phyloP scores from a whole-genome alignment of 441 rosid genomes.

The Isatis lusitanica region DNA sequence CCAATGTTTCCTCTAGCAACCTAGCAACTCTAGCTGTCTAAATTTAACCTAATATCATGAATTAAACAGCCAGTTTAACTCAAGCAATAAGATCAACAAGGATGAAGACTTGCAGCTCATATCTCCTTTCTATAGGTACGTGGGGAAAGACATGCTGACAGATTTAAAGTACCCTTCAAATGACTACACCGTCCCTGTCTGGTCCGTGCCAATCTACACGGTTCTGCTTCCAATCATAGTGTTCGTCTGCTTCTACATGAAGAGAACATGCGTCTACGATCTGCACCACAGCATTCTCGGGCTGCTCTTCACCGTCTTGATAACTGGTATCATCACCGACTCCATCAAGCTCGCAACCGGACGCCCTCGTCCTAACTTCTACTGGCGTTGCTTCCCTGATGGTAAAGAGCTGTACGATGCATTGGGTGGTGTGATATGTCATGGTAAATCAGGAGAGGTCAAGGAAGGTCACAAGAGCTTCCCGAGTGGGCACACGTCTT shows the following conservation, averaged over 20 bases:
- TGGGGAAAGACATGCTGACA: constrained; percentile 62
- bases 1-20: too few relatives aligned
- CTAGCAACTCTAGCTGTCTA: too few relatives aligned
- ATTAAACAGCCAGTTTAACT: too few relatives aligned
- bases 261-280: constrained; percentile 56
- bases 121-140: constrained; percentile 64
- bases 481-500: constrained; percentile 71
- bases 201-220: constrained; percentile 64
- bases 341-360: constrained; percentile 62
- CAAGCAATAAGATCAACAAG: too few relatives aligned
- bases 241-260: constrained; percentile 42
- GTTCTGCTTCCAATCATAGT: constrained; percentile 51
- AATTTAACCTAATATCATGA: too few relatives aligned
- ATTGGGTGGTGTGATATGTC: constrained; percentile 53
- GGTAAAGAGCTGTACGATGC: constrained; percentile 48
- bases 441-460: constrained; percentile 41
- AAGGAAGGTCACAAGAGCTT: constrained; percentile 75
- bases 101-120: constrained; percentile 42
- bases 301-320: constrained; percentile 49
- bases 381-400: constrained; percentile 76
- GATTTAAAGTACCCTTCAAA: constrained; percentile 63
- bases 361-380: constrained; percentile 73
- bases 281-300: constrained; percentile 65
- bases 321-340: constrained; percentile 63
- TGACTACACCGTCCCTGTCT: constrained; percentile 53